Evolutionary conservation across 352 stramenopile species (phyloP).

Genomic region (Nothophytophthora sp.): DNA sequence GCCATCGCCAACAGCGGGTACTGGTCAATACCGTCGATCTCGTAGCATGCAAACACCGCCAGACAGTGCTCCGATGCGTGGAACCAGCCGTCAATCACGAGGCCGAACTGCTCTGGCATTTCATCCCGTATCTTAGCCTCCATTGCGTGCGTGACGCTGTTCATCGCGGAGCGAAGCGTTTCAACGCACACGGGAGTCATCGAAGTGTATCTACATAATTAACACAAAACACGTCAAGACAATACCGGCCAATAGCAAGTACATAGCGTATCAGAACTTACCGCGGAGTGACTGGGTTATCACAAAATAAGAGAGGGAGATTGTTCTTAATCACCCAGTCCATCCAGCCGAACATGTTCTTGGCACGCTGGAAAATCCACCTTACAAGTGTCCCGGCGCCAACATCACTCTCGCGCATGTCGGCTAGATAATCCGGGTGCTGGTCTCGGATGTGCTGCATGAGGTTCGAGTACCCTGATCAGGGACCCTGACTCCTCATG

Average conservation of each 20-base stretch:
- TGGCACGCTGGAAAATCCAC: neutral
- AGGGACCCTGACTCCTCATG: too few relatives aligned
- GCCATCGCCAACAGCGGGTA: neutral
- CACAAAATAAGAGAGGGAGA: neutral
- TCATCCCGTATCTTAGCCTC: neutral
- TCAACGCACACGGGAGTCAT: neutral
- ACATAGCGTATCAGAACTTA: too few relatives aligned
- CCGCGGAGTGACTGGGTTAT: neutral
- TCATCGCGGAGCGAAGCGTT: neutral
- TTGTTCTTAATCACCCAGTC: neutral
- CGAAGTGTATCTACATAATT: neutral
- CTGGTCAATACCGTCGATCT: neutral
- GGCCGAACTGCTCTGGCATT: neutral
- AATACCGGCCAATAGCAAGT: too few relatives aligned
- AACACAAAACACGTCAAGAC: neutral
- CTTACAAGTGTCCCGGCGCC: neutral
- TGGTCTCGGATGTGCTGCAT: neutral
- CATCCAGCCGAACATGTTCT: neutral
- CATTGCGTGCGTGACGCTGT: neutral
- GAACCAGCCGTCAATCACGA: neutral
- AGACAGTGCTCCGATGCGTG: slow-evolving; percentile 2
- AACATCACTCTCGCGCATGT: neutral
- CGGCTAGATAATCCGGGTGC: neutral
- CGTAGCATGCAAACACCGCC: neutral
- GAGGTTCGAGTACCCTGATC: neutral